Base-by-base conservation (phyloP, 495 filamentous ascomycete species). In the Saxispiralis lemnorum region DNA sequence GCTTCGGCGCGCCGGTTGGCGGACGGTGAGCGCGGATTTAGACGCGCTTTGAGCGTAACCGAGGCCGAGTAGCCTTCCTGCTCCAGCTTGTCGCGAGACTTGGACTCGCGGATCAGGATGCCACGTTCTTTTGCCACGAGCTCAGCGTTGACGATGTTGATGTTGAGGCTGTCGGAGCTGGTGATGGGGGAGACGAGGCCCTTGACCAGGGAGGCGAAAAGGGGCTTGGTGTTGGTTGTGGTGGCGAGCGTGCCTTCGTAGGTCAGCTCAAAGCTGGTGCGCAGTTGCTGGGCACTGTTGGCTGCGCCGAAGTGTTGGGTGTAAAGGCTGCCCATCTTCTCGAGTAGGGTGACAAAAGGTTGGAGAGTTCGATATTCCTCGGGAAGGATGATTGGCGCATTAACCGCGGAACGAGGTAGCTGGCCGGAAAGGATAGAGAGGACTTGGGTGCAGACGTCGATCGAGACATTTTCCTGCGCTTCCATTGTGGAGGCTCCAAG, bases 361-460 rank as follows among this genome's bases (percentile, higher is more conserved):
- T 80, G 74, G 9, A 83, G 62, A 47, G 71, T 74, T 5, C 71
- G 59, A 56, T 78, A 80, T 56, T 83, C 79, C 50, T 79, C 78
- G 0, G 77, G 78, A 10, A 82, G 60, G 35, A 82, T 83, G 37
- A 82, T 63, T 18, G 79, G 77, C 5, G 78, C 77, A 44, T 83
- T 83, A 39, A 83, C 78, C 6, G 79, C 78, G 24, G 68, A 70
- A 10, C 76, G 78, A 0, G 79, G 78, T 12, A 82, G 63, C 2
- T 72, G 71, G 9, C 78, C 79, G 10, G 64, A 60, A 18, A 83
- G 52, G 41, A 83, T 79, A 37, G 70, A 63, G 6, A 77, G 59
- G n/a, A 83, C 76, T 59, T 83, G 78, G 44, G 69, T 68, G 58
- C 79, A 83, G 18, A 83, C 78, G 54, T 83, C 79, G 32, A 81